These are phyloP conservation scores for Phytophthora multivora DNA, from an alignment of 352 stramenopile genomes.

Conservation along the genomic window DNA sequence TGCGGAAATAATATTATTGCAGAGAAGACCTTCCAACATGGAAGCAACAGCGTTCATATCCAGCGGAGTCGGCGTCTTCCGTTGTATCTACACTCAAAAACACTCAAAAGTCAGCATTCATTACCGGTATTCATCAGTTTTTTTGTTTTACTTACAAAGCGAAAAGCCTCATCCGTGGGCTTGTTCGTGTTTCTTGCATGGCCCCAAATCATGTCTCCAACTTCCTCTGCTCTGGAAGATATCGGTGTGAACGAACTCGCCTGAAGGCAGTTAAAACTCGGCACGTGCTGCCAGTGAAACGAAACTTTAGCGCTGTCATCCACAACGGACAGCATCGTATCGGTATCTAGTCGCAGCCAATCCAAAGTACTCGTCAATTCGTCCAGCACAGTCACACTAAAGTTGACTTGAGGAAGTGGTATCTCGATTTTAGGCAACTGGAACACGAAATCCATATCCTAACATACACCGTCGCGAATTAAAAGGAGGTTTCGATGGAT, in stretches of 20 bases:
- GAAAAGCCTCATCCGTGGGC: conserved; percentile 8
- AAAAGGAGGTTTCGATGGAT: neutral
- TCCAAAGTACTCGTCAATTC: conserved; percentile 11
- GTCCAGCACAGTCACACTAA: conserved; percentile 5
- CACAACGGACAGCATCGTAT: conserved; percentile 1
- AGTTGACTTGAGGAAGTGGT: neutral
- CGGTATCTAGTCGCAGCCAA: conserved; percentile 8
- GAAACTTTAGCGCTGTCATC: conserved; percentile 1
- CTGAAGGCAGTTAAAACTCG: neutral
- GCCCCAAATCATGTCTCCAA: conserved; percentile 17
- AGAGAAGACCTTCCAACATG: conserved; percentile 4
- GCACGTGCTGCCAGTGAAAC: conserved; percentile 1
- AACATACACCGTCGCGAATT: neutral
- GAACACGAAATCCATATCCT: conserved; percentile 21
- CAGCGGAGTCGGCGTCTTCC: conserved; percentile 4
- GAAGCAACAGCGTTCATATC: conserved; percentile 22
- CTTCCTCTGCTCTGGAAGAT: neutral
- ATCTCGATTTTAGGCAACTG: conserved; percentile 1
- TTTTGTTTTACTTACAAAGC: conserved; percentile 9
- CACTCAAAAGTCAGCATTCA: neutral
- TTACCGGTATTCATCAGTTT: neutral
- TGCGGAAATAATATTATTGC: neutral
- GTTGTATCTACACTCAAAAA: neutral
- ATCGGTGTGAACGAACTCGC: conserved; percentile 24
- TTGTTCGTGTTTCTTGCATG: conserved; percentile 9